A percentile compares a stretch with the other conserved stretches of the same genome.
These are phyloP conservation scores for Termitomyces sp. DNA, from an alignment of 768 basidiomycete species.

Conservation along the genomic window DNA sequence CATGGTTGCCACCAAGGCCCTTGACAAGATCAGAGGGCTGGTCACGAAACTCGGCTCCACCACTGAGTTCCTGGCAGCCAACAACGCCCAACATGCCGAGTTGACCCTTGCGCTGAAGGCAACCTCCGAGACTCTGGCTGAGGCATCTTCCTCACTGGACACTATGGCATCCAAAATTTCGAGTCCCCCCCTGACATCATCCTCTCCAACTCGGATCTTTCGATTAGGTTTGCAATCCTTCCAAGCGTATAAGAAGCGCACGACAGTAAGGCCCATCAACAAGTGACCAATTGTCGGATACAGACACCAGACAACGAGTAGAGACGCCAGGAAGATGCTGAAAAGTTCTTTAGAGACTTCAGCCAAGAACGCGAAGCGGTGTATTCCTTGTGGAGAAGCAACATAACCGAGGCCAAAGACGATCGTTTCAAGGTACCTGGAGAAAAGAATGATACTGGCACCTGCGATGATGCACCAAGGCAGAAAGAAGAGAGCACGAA, in stretches of 20 bases:
- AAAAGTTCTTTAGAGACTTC: constrained; percentile 32
- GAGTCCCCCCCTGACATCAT: constrained; percentile 19
- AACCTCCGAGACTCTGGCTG: too few species aligned
- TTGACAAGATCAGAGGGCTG: too few species aligned
- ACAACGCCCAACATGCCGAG: too few species aligned
- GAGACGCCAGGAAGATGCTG: constrained; percentile 27
- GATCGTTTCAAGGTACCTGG: constrained; percentile 29
- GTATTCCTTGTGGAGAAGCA: constrained; percentile 28
- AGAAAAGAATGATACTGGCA: constrained; percentile 32
- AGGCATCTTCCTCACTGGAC: too few species aligned
- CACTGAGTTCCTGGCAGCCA: too few species aligned
- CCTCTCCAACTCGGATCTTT: constrained; percentile 31
- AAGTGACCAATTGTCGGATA: constrained; percentile 21
- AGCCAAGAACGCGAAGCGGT: constrained; percentile 37
- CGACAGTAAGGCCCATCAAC: constrained; percentile 18
- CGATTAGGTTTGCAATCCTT: constrained; percentile 27
- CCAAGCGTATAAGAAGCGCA: constrained; percentile 30
- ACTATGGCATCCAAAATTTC: too few species aligned
- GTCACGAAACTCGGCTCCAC: too few species aligned
- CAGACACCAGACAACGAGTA: constrained; percentile 23
- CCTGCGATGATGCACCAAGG: constrained; percentile 44
- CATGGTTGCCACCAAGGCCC: too few species aligned
- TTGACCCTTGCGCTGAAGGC: too few species aligned
- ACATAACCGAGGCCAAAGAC: too few species aligned
- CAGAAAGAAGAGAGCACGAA: constrained; percentile 28